A percentile compares a stretch with the other conserved stretches of the same genome.
Evolutionary conservation across 148 eudicot genomes (phyloP).

Genomic region (Rheum nobile): DNA sequence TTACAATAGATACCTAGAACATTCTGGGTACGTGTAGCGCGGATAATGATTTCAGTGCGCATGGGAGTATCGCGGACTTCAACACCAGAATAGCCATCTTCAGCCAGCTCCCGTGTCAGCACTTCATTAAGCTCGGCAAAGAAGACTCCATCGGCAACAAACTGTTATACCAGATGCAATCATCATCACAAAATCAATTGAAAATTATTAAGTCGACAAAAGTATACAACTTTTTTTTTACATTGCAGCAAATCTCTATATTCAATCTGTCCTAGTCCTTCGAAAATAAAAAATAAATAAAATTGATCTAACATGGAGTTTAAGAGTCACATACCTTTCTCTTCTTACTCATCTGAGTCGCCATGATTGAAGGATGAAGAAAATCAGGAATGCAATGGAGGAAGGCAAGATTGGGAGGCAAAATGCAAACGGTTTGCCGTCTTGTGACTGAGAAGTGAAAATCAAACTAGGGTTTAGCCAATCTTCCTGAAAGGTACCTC

Average conservation of each 20-base stretch:
- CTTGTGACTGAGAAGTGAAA: background rate
- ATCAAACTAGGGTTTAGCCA: no score
- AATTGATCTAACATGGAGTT: no score
- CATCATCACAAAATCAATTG: background rate
- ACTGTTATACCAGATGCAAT: conserved; percentile 15
- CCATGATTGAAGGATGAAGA: conserved; percentile 22
- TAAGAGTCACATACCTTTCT: conserved; percentile 23
- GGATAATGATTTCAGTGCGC: conserved; percentile 83
- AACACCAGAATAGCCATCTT: conserved; percentile 88
- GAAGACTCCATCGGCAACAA: conserved; percentile 83
- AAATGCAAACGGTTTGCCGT: background rate
- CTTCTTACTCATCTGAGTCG: conserved; percentile 74
- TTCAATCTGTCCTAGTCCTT: no score
- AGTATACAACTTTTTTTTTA: background rate
- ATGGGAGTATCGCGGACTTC: conserved; percentile 87
- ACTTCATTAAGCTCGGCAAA: conserved; percentile 77
- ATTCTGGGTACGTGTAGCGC: conserved; percentile 83
- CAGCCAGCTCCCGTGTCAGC: conserved; percentile 66
- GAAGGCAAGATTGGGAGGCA: background rate
- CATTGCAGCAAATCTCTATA: no score
- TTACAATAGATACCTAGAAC: no score
- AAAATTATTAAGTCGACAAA: background rate
- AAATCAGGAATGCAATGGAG: background rate
- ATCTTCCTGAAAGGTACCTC: no score
- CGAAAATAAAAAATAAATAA: background rate